Conservation (phyloP, 2,329 filamentous ascomycete species). For the Penicillium sclerotiorum region DNA sequence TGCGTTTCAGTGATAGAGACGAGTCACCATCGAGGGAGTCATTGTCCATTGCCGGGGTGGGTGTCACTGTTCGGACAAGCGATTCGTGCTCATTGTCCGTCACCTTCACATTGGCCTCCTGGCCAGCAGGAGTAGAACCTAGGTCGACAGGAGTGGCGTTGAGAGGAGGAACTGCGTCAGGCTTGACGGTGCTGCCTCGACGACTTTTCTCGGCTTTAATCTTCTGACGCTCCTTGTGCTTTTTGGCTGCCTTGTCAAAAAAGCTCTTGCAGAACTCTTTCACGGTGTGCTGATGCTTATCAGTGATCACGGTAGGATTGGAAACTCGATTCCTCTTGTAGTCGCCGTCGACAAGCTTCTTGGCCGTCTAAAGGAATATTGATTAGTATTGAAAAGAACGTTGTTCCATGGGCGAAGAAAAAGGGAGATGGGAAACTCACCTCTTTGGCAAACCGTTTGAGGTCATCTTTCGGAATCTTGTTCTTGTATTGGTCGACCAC, state of each 20-base stretch:
- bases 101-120: constrained; percentile 39
- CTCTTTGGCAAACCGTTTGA: constrained; percentile 67
- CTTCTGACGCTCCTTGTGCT: constrained; percentile 70
- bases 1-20: constrained; percentile 19
- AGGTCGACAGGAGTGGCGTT: too few species aligned
- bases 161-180: too few species aligned
- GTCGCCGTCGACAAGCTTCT: constrained; percentile 88
- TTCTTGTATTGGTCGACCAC: constrained; percentile 85
- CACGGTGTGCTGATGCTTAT: constrained; percentile 79
- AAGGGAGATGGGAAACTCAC: constrained; percentile 37
- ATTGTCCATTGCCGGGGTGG: constrained; percentile 52
- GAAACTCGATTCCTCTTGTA: constrained; percentile 87
- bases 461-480: constrained; percentile 79
- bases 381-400: not conserved
- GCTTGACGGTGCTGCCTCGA: constrained; percentile 25
- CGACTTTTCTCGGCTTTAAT: constrained; percentile 57
- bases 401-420: too few species aligned
- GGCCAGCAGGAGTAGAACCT: too few species aligned
- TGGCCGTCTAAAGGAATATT: constrained; percentile 63
- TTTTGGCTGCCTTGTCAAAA: constrained; percentile 80
- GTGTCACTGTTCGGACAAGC: not conserved
- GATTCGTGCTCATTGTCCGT: constrained; percentile 43
- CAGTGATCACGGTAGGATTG: constrained; percentile 74
- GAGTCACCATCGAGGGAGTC: too few species aligned
- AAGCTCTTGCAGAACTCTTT: constrained; percentile 83